Conservation (phyloP, 345 rosid genomes). For the Rhizophora apiculata region DNA sequence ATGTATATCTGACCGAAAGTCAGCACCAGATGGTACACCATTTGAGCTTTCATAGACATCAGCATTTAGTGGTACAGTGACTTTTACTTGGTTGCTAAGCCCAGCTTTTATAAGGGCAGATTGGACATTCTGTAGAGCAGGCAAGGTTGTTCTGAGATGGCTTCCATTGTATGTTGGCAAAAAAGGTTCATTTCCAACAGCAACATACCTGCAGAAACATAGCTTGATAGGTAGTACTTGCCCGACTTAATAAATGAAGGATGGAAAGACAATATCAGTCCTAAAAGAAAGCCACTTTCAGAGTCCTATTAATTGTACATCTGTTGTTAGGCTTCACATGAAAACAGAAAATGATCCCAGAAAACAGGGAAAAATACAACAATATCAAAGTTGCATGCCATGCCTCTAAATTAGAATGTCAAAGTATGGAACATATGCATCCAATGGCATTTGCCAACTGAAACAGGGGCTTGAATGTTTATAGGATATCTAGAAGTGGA, state of each 20-base stretch:
- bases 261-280: neutral
- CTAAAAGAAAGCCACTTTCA: neutral
- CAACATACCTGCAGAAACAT: slow-evolving; percentile 52
- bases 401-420: too few relatives aligned
- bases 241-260: neutral
- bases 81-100: slow-evolving; percentile 63
- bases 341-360: too few relatives aligned
- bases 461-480: too few relatives aligned
- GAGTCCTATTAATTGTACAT: neutral
- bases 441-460: too few relatives aligned
- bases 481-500: too few relatives aligned
- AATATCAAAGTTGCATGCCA: too few relatives aligned
- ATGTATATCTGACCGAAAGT: slow-evolving; percentile 65
- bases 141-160: slow-evolving; percentile 52
- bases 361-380: too few relatives aligned
- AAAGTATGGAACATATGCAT: too few relatives aligned
- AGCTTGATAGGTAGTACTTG: neutral
- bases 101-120: slow-evolving; percentile 91
- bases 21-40: slow-evolving; percentile 71
- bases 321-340: too few relatives aligned
- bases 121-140: slow-evolving; percentile 83
- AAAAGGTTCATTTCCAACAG: slow-evolving; percentile 91
- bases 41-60: slow-evolving; percentile 60
- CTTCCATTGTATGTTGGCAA: slow-evolving; percentile 60
- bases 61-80: slow-evolving; percentile 80